Evolutionary conservation across 495 filamentous ascomycete species (phyloP).

Genomic region (Penicillium chermesinum): DNA sequence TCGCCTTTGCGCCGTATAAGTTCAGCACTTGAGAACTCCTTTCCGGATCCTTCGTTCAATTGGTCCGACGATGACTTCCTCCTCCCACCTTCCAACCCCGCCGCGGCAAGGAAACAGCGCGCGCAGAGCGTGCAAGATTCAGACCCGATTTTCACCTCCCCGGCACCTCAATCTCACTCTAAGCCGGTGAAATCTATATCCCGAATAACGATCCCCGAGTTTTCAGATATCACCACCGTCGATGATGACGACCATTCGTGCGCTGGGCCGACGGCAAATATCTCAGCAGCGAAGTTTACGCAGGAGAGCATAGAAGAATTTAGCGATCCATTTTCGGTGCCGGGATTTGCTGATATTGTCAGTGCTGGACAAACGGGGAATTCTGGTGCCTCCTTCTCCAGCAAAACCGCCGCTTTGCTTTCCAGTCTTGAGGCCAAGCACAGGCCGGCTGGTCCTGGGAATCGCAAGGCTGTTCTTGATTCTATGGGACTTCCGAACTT

Average conservation of each 20-base stretch:
- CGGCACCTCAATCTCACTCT: slow-evolving; percentile 11
- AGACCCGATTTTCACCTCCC: slow-evolving; percentile 47
- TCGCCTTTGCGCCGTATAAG: slow-evolving; percentile 1
- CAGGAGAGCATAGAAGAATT: slow-evolving; percentile 36
- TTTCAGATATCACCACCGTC: slow-evolving; percentile 29
- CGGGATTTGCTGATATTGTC: slow-evolving; percentile 30
- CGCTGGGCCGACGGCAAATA: slow-evolving; percentile 8
- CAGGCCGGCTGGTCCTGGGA: not conserved
- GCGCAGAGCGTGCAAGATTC: slow-evolving; percentile 28
- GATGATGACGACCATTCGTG: slow-evolving; percentile 32
- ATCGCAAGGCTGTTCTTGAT: not conserved
- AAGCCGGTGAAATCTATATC: not conserved
- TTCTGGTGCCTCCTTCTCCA: slow-evolving; percentile 25
- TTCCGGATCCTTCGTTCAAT: slow-evolving; percentile 20
- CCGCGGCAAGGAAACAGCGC: slow-evolving; percentile 8
- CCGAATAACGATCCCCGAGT: not conserved
- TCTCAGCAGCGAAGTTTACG: not conserved
- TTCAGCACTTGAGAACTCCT: not conserved
- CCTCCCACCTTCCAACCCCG: slow-evolving; percentile 17
- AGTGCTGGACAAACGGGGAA: not conserved
- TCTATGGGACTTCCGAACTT: not conserved
- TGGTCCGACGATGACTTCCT: slow-evolving; percentile 37
- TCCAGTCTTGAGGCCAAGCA: slow-evolving; percentile 22
- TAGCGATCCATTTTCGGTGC: slow-evolving; percentile 30
- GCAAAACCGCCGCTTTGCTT: slow-evolving; percentile 37